A percentile compares a stretch with the other conserved stretches of the same genome.
Conservation (phyloP, 1,284 basidiomycete species). For the Gastroboletus turbinatus region DNA sequence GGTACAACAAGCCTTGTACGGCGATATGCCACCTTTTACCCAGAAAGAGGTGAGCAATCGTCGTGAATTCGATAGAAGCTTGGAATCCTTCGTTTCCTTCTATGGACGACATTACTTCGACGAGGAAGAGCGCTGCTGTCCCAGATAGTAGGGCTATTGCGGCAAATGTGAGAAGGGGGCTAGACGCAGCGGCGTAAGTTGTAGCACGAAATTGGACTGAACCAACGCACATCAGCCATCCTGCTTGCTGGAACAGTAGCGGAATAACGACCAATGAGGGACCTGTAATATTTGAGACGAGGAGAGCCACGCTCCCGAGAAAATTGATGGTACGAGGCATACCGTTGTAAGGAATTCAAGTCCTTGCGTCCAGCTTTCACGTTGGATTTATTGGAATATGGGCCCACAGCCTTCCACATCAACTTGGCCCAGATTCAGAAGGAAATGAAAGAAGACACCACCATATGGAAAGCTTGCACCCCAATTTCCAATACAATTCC, state of each 20-base stretch:
- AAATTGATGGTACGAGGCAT: slow-evolving; percentile 27
- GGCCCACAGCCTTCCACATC: neutral
- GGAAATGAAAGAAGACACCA: neutral
- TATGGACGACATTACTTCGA: slow-evolving; percentile 29
- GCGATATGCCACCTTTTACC: slow-evolving; percentile 27
- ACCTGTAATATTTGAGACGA: slow-evolving; percentile 26
- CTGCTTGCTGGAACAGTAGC: slow-evolving; percentile 26
- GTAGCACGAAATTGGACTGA: neutral
- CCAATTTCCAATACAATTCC: too few species aligned
- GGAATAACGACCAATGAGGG: slow-evolving; percentile 28
- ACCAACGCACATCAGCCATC: slow-evolving; percentile 26
- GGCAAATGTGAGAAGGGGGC: slow-evolving; percentile 19
- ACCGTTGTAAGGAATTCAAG: neutral
- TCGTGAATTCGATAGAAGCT: slow-evolving; percentile 27
- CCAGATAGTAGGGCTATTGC: slow-evolving; percentile 22
- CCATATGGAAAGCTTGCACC: too few species aligned
- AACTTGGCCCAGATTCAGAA: neutral
- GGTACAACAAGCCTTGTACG: slow-evolving; percentile 22
- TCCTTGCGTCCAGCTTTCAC: neutral
- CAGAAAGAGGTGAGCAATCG: slow-evolving; percentile 28
- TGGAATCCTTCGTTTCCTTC: slow-evolving; percentile 26
- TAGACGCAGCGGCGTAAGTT: neutral
- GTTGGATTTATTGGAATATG: neutral
- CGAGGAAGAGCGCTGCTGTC: slow-evolving; percentile 20
- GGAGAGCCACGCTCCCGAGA: slow-evolving; percentile 28